A percentile compares a stretch with the other conserved stretches of the same genome.
phyloP scores from a whole-genome alignment of 148 eudicot species.

The Chenopodium album region DNA sequence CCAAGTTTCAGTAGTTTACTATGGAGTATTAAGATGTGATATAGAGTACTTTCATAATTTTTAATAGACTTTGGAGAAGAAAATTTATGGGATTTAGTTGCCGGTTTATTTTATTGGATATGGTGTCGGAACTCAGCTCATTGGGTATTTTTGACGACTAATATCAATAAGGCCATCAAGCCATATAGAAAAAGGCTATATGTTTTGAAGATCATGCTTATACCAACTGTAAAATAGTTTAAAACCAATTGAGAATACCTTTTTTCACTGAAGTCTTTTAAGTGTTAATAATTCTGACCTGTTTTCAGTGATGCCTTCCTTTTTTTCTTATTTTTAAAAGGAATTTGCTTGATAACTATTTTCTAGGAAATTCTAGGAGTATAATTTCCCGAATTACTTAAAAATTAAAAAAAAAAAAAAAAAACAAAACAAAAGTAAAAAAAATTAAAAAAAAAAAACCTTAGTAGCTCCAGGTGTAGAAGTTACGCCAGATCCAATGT shows the following conservation, averaged over 20 bases:
- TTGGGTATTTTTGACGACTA: constrained; percentile 1
- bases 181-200: not conserved
- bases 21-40: no score
- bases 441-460: no score
- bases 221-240: not conserved
- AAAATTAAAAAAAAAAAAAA: no score
- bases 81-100: not conserved
- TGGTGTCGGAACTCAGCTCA: constrained; percentile 8
- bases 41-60: no score
- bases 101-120: not conserved
- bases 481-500: not conserved
- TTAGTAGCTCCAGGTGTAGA: not conserved
- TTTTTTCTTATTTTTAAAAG: not conserved
- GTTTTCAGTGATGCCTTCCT: not conserved
- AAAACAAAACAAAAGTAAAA: no score
- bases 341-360: no score
- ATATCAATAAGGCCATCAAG: not conserved
- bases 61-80: not conserved
- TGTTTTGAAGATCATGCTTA: not conserved
- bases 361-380: no score
- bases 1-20: not conserved
- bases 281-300: not conserved
- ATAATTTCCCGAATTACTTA: no score
- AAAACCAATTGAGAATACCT: not conserved
- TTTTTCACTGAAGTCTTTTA: not conserved